Percentiles rank a stretch among this genome's conserved stretches.
Evolutionary conservation across 176 grass and related monocot genomes (phyloP).

Genomic region (Cenchrus fungigraminus): DNA sequence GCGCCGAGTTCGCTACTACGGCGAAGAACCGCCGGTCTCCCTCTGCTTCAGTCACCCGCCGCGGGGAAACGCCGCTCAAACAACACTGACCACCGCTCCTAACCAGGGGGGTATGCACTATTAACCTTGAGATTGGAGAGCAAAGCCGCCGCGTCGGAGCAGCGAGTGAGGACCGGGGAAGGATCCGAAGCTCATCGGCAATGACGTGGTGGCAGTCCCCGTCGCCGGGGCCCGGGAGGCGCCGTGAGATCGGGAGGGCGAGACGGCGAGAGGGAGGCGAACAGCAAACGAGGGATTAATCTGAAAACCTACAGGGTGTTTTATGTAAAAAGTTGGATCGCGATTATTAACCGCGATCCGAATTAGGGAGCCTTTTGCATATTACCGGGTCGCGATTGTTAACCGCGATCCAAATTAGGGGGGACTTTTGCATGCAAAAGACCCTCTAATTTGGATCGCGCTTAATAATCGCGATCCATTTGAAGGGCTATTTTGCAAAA

Average conservation of each 20-base stretch:
- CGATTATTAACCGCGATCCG: background rate
- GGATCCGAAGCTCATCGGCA: background rate
- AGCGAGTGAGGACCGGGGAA: background rate
- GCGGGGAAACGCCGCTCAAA: background rate
- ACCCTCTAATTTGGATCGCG: too few species aligned
- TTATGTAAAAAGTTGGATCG: background rate
- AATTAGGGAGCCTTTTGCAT: background rate
- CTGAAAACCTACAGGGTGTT: background rate
- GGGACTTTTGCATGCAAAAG: background rate
- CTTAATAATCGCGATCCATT: background rate
- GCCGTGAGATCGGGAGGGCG: background rate
- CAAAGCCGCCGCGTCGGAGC: background rate
- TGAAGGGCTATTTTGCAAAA: background rate
- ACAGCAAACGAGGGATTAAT: background rate
- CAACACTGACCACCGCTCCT: background rate
- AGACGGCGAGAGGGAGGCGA: background rate
- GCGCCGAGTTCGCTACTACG: background rate
- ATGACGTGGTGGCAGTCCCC: background rate
- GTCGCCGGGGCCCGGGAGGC: background rate
- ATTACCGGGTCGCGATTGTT: background rate
- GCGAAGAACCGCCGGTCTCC: background rate
- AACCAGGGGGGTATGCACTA: background rate
- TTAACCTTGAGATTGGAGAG: background rate
- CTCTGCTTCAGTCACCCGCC: background rate
- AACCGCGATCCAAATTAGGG: background rate